phyloP scores from a whole-genome alignment of 805 yeast species.

The Zygosaccharomyces bailii region DNA sequence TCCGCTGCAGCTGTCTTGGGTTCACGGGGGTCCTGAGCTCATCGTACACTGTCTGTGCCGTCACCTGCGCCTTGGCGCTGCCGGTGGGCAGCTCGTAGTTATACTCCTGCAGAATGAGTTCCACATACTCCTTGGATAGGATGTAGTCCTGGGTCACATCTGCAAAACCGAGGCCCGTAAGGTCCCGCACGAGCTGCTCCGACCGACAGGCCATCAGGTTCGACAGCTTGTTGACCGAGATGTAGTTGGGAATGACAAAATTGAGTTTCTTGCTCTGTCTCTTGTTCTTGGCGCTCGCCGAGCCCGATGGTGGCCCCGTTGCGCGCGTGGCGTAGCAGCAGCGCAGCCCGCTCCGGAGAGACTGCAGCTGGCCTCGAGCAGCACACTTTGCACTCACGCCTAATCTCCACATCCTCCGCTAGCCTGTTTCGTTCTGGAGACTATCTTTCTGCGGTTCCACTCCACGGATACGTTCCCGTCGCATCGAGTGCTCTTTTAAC shows the following conservation, averaged over 20 bases:
- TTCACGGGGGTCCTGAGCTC: conserved; percentile 52
- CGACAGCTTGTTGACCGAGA: conserved; percentile 77
- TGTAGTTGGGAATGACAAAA: conserved; percentile 61
- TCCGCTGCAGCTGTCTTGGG: conserved; percentile 50
- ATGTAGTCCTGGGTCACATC: conserved; percentile 67
- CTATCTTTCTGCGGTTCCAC: too few relatives aligned
- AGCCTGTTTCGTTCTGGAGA: too few relatives aligned
- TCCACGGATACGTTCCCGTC: neutral
- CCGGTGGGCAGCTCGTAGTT: conserved; percentile 55
- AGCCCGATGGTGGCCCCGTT: too few relatives aligned
- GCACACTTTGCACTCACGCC: neutral
- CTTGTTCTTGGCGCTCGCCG: too few relatives aligned
- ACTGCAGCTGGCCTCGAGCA: neutral
- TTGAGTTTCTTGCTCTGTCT: conserved; percentile 17
- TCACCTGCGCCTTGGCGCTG: conserved; percentile 36
- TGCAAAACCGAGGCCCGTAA: conserved; percentile 71
- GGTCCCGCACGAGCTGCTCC: conserved; percentile 52
- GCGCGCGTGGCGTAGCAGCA: neutral
- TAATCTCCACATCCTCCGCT: conserved; percentile 5
- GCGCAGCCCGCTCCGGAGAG: neutral
- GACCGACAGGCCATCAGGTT: conserved; percentile 64
- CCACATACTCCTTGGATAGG: conserved; percentile 80
- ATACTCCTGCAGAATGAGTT: conserved; percentile 83
- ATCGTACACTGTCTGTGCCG: conserved; percentile 57
- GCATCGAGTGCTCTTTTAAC: neutral